Percentiles rank a stretch among this genome's conserved stretches.
Conservation (phyloP, 306 rosid species). For the Inga oerstediana region DNA sequence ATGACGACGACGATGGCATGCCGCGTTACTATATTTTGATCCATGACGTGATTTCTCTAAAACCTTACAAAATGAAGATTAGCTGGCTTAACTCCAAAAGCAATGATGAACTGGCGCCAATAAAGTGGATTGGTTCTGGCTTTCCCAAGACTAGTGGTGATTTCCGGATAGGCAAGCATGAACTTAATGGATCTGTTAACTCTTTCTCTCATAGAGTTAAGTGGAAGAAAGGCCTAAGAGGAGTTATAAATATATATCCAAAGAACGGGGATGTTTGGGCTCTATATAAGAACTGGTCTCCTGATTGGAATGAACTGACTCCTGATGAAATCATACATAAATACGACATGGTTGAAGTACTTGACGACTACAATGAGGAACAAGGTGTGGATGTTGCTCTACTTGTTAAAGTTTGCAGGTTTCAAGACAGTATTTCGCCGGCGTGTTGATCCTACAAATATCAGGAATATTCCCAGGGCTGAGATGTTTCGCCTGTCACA, state of each 20-base stretch:
- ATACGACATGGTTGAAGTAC: slow-evolving; percentile 85
- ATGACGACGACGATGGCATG: slow-evolving; percentile 81
- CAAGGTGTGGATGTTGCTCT: slow-evolving; percentile 71
- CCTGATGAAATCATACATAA: slow-evolving; percentile 63
- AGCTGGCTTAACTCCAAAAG: slow-evolving; percentile 76
- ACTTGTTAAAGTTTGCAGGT: slow-evolving; percentile 84
- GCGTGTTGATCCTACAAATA: slow-evolving; percentile 62
- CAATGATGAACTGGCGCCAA: slow-evolving; percentile 57
- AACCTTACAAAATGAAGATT: slow-evolving; percentile 70
- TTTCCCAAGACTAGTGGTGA: slow-evolving; percentile 77
- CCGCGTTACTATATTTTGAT: slow-evolving; percentile 85
- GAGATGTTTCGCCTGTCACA: slow-evolving; percentile 91
- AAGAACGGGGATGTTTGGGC: slow-evolving; percentile 95
- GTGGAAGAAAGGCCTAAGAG: slow-evolving; percentile 63
- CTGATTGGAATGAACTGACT: slow-evolving; percentile 81
- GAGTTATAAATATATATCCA: slow-evolving; percentile 71
- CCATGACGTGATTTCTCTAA: slow-evolving; percentile 54
- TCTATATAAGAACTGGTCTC: slow-evolving; percentile 85
- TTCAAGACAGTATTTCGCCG: slow-evolving; percentile 79
- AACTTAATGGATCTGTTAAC: slow-evolving; percentile 51
- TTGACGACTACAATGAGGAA: slow-evolving; percentile 68
- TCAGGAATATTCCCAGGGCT: slow-evolving; percentile 59
- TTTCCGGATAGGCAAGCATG: slow-evolving; percentile 64
- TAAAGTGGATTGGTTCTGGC: slow-evolving; percentile 72
- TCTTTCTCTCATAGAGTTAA: slow-evolving; percentile 82